These are phyloP conservation scores for Aspergillus nidulans DNA, from an alignment of 495 filamentous ascomycete species.

Conservation along the genomic window DNA sequence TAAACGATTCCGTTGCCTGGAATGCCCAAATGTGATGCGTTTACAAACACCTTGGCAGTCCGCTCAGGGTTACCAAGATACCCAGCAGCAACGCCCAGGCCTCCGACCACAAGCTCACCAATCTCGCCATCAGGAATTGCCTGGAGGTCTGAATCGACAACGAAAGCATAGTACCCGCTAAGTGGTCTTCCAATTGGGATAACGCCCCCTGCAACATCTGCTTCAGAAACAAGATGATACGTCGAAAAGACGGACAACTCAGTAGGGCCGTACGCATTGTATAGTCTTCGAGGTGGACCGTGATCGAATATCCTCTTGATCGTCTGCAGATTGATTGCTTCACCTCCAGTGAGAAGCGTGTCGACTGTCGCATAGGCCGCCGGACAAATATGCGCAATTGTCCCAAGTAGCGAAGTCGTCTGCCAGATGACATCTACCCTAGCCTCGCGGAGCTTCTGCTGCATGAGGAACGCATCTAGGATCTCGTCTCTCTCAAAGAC, in stretches of 20 bases:
- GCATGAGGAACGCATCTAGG: constrained; percentile 3
- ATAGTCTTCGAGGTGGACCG: constrained; percentile 18
- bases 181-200: constrained; percentile 20
- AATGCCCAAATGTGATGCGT: not conserved
- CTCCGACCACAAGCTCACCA: constrained; percentile 42
- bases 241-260: constrained; percentile 21
- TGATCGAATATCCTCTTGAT: constrained; percentile 13
- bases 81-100: constrained; percentile 35
- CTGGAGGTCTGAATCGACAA: constrained; percentile 38
- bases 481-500: constrained; percentile 12
- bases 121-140: constrained; percentile 30
- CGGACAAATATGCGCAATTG: constrained; percentile 16
- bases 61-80: constrained; percentile 39
- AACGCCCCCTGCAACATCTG: constrained; percentile 1
- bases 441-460: not conserved
- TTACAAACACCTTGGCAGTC: constrained; percentile 27
- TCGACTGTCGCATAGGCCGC: not conserved
- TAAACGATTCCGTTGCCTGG: constrained; percentile 3
- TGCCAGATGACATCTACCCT: constrained; percentile 1
- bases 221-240: constrained; percentile 1
- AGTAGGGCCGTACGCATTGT: constrained; percentile 33
- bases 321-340: constrained; percentile 16
- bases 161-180: constrained; percentile 6
- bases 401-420: constrained; percentile 11
- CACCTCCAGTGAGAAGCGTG: constrained; percentile 17